These are phyloP conservation scores for Eutrema japonicum DNA, from an alignment of 345 rosid genomes.

Conservation along the genomic window DNA sequence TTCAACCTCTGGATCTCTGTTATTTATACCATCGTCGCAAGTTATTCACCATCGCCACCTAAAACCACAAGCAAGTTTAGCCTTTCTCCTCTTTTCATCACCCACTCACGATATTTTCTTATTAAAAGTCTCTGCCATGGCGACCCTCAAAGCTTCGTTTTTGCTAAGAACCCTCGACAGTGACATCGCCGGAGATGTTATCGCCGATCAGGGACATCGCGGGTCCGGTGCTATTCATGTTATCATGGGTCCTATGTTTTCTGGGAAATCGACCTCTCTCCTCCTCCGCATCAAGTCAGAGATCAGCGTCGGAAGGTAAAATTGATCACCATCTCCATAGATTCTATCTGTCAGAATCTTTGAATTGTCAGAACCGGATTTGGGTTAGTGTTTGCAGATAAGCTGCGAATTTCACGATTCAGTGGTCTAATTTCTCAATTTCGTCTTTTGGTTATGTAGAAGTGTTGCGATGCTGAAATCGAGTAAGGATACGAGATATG, in stretches of 20 bases:
- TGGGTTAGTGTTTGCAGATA: not conserved
- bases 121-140: conserved; percentile 44
- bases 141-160: conserved; percentile 48
- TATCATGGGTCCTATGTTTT: conserved; percentile 88
- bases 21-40: conserved; percentile 18
- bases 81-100: not conserved
- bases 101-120: not conserved
- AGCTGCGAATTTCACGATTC: not conserved
- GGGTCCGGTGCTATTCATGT: conserved; percentile 77
- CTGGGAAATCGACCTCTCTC: conserved; percentile 92
- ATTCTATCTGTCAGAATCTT: not conserved
- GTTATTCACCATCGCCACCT: not conserved
- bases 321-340: not conserved
- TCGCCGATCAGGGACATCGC: conserved; percentile 3
- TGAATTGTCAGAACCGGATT: not conserved
- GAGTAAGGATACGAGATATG: conserved; percentile 77
- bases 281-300: conserved; percentile 85
- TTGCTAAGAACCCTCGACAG: conserved; percentile 26
- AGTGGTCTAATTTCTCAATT: not conserved
- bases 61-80: not conserved
- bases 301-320: conserved; percentile 62
- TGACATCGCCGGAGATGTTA: conserved; percentile 24
- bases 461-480: conserved; percentile 81
- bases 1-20: conserved; percentile 31
- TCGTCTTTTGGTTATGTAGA: conserved; percentile 42